Evolutionary conservation across 2,329 filamentous ascomycete species (phyloP), one percentile per base, ranked within the genome.

Genomic region (Fusarium heterosporum): DNA sequence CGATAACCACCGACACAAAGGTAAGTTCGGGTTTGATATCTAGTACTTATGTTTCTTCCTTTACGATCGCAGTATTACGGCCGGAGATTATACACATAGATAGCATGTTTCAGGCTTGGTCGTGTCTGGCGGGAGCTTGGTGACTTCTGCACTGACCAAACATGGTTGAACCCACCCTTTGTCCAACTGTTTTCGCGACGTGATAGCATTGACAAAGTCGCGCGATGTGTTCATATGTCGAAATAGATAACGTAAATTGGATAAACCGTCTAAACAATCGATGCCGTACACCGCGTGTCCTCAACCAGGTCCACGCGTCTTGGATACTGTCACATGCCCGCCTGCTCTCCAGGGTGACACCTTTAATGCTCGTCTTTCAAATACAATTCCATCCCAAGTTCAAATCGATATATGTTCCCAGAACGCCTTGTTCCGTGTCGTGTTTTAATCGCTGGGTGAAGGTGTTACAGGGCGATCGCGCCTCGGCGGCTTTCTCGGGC

Each of bases 401-500:
- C 55, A 71, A 71, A 73, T 72, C 56, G 58, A 72, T 65, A 56
- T 57, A 61, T 38, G 52, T 66, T 54, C 46, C 72, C 54, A 72
- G 64, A 73, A 75, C 73, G 73, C 73, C 73, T 34, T 61, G 63
- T 72, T 65, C 66, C 55, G 62, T 64, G 56, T 72, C 62, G 61
- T 73, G 38, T 43, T 73, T 57, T 64, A 66, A 48, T 65, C 61
- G 61, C 50, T 48, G 53, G 55, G 52, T 50, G 43, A 39, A 40
- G 41, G 47, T 53, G 60, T 78, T 78, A 85, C 76, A 97, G 83
- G 61, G 91, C 88, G 81, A 97, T 97, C 64, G 93, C 91, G 68
- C 94, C 94, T 76, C 91, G 86, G 78, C 92, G 86, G 80, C 88
- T 93, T 79, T 94, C 90, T 78, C 93, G 90, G 73, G 93, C 81